Percentiles rank a stretch among this genome's conserved stretches.
These are phyloP conservation scores for Magnaporthales sp. DNA, from an alignment of 2,329 filamentous ascomycete genomes.

Conservation along the genomic window DNA sequence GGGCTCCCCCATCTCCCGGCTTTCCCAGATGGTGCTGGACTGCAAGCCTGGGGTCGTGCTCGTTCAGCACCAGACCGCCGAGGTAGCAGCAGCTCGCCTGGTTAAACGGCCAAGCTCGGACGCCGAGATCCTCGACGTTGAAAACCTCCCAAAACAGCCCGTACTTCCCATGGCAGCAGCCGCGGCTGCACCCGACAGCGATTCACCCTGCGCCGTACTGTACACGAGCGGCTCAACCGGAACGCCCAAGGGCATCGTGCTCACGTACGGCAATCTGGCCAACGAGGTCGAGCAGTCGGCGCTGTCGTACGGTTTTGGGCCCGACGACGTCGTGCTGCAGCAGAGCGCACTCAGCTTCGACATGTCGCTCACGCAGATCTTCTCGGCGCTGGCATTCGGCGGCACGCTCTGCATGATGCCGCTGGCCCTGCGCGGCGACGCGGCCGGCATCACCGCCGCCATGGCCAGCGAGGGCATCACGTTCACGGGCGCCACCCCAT, in stretches of 20 bases:
- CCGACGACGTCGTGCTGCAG: slow-evolving; percentile 20
- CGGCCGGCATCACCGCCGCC: slow-evolving; percentile 17
- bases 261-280: slow-evolving; percentile 20
- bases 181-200: not conserved
- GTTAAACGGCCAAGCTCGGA: not conserved
- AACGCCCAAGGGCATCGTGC: slow-evolving; percentile 30
- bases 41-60: not conserved
- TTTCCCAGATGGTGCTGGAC: slow-evolving; percentile 17
- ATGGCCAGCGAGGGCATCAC: slow-evolving; percentile 19
- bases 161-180: not conserved
- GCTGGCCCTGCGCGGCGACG: slow-evolving; percentile 19
- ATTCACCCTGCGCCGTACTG: slow-evolving; percentile 15
- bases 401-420: slow-evolving; percentile 26
- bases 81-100: not conserved
- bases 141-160: not conserved
- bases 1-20: slow-evolving; percentile 18
- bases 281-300: slow-evolving; percentile 18
- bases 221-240: slow-evolving; percentile 24
- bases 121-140: not conserved
- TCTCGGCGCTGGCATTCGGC: slow-evolving; percentile 25
- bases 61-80: not conserved
- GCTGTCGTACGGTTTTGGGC: slow-evolving; percentile 10
- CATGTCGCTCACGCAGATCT: slow-evolving; percentile 27
- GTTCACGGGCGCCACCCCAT: slow-evolving; percentile 15
- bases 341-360: slow-evolving; percentile 20